Evolutionary conservation across 768 basidiomycete species (phyloP).

Genomic region (Collybia nuda): DNA sequence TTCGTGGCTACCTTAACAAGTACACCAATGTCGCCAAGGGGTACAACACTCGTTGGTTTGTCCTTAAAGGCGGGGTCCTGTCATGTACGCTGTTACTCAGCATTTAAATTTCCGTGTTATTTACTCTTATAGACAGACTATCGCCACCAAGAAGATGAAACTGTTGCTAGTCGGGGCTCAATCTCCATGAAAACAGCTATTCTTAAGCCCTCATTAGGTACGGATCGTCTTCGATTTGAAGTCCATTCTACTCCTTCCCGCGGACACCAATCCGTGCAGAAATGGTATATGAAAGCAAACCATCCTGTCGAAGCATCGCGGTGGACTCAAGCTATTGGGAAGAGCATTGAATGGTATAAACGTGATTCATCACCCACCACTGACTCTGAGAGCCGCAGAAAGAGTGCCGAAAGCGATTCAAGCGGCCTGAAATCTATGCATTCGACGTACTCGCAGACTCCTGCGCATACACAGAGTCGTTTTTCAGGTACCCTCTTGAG

Average conservation of each 20-base stretch:
- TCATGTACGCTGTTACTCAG: conserved; percentile 57
- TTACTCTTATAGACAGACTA: conserved; percentile 56
- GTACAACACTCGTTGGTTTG: conserved; percentile 90
- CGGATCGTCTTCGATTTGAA: conserved; percentile 77
- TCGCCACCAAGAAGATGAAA: conserved; percentile 88
- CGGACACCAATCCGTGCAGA: conserved; percentile 50
- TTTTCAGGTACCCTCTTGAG: conserved; percentile 14
- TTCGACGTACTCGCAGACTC: conserved; percentile 17
- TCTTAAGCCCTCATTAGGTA: conserved; percentile 35
- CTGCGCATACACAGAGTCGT: conserved; percentile 3
- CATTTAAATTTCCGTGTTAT: conserved; percentile 1
- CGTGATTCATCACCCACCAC: too few relatives aligned
- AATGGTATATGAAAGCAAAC: conserved; percentile 83
- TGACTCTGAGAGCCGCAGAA: conserved; percentile 18
- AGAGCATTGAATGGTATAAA: conserved; percentile 66
- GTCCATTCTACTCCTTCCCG: conserved; percentile 62
- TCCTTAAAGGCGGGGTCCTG: conserved; percentile 81
- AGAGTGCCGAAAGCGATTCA: conserved; percentile 50
- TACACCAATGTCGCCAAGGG: conserved; percentile 92
- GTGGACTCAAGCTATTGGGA: conserved; percentile 78
- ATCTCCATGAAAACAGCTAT: conserved; percentile 83
- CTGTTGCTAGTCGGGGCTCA: conserved; percentile 79
- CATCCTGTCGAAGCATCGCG: conserved; percentile 88
- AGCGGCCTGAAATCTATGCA: conserved; percentile 28
- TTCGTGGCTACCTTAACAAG: conserved; percentile 85